phyloP scores from a whole-genome alignment of 768 basidiomycete species.

The Macrocybe gigantea region DNA sequence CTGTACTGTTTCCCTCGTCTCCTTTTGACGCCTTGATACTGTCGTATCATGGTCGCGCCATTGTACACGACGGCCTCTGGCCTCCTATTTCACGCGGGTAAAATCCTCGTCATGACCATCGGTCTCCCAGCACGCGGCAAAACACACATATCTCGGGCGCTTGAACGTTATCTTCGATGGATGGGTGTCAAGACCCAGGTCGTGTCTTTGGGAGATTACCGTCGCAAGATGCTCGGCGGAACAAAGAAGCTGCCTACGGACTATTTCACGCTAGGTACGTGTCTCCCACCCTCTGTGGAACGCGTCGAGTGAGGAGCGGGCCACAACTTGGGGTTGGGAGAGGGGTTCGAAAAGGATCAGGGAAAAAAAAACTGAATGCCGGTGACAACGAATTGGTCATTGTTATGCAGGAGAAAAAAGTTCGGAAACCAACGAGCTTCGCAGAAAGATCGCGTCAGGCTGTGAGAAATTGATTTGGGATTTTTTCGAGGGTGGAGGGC shows the following conservation, averaged over 20 bases:
- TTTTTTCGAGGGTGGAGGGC: slow-evolving; percentile 82
- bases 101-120: slow-evolving; percentile 89
- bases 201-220: slow-evolving; percentile 92
- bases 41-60: slow-evolving; percentile 93
- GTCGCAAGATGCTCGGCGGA: slow-evolving; percentile 83
- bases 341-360: too few relatives aligned
- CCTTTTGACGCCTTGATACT: background rate
- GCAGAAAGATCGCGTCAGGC: slow-evolving; percentile 70
- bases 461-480: slow-evolving; percentile 88
- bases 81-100: slow-evolving; percentile 86
- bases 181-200: slow-evolving; percentile 96
- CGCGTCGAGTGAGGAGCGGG: too few relatives aligned
- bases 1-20: background rate
- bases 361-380: too few relatives aligned
- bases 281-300: background rate
- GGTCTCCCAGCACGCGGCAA: slow-evolving; percentile 94
- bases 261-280: slow-evolving; percentile 81
- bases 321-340: too few relatives aligned
- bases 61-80: slow-evolving; percentile 90
- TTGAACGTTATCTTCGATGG: slow-evolving; percentile 98
- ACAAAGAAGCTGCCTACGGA: slow-evolving; percentile 86
- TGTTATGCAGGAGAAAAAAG: slow-evolving; percentile 60
- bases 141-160: slow-evolving; percentile 92
- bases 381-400: background rate
- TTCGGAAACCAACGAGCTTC: slow-evolving; percentile 70